Evolutionary conservation across 2,329 filamentous ascomycete genomes (phyloP).

Genomic region (Phoma sp.): DNA sequence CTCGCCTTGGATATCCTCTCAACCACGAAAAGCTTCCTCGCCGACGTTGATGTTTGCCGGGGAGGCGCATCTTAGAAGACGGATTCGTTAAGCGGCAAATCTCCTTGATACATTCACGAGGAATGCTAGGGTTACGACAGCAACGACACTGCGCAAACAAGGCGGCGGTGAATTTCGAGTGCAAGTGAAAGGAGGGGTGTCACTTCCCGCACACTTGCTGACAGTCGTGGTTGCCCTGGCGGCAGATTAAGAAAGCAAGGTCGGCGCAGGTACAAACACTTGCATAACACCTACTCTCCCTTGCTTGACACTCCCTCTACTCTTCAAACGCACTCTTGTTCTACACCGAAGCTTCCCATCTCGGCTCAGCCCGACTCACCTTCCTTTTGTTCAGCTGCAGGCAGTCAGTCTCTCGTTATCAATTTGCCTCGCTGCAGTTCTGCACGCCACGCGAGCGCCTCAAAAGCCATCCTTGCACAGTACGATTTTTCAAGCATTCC

Average conservation of each 20-base stretch:
- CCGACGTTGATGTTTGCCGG: neutral
- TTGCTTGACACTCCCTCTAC: slow-evolving; percentile 25
- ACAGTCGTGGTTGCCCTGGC: slow-evolving; percentile 20
- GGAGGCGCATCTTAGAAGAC: neutral
- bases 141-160: neutral
- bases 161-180: neutral
- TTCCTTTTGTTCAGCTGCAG: slow-evolving; percentile 22
- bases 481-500: slow-evolving; percentile 33
- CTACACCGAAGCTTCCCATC: slow-evolving; percentile 22
- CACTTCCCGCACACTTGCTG: slow-evolving; percentile 12
- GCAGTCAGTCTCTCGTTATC: no score
- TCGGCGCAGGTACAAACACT: slow-evolving; percentile 19
- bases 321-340: slow-evolving; percentile 25
- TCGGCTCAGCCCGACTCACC: slow-evolving; percentile 25
- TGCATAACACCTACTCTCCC: slow-evolving; percentile 16
- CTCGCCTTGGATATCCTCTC: slow-evolving; percentile 5
- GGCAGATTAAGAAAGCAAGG: slow-evolving; percentile 21
- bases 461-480: slow-evolving; percentile 24
- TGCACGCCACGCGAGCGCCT: slow-evolving; percentile 11
- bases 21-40: slow-evolving; percentile 10
- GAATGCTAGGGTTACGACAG: neutral
- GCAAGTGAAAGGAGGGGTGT: neutral
- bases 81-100: neutral
- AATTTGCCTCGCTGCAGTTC: neutral
- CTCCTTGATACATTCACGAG: neutral